A percentile compares a stretch with the other conserved stretches of the same genome.
Evolutionary conservation across 2,329 filamentous ascomycete species (phyloP).

Genomic region (Simplicillium aogashimaense): DNA sequence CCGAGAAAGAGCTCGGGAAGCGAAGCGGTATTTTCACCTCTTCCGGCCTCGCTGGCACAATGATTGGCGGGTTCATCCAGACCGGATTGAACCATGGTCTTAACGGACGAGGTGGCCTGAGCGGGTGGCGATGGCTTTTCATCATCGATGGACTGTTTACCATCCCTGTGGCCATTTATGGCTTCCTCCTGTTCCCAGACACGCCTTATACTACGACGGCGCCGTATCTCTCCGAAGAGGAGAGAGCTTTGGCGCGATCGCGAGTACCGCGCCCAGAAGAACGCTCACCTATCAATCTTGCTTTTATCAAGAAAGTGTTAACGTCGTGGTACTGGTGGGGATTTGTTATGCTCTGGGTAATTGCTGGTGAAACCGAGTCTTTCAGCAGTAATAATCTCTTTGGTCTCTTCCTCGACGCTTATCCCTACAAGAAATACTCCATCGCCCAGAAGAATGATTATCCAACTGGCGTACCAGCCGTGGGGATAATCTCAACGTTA

Average conservation of each 20-base stretch:
- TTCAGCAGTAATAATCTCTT: conserved; percentile 56
- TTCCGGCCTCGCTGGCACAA: conserved; percentile 46
- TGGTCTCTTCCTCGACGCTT: conserved; percentile 37
- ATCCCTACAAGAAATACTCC: conserved; percentile 31
- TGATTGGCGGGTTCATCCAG: conserved; percentile 44
- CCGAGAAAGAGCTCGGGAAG: conserved; percentile 49
- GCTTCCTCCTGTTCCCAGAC: conserved; percentile 25
- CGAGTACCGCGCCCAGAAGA: conserved; percentile 28
- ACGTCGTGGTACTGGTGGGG: conserved; percentile 56
- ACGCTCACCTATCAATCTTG: conserved; percentile 32
- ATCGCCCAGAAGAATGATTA: conserved; percentile 45
- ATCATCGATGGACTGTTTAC: conserved; percentile 54
- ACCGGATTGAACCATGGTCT: conserved; percentile 46
- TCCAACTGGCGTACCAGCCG: conserved; percentile 44
- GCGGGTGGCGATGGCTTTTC: conserved; percentile 62
- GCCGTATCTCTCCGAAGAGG: conserved; percentile 32
- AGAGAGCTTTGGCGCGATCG: conserved; percentile 29
- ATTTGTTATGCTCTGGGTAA: conserved; percentile 57
- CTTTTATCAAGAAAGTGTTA: conserved; percentile 45
- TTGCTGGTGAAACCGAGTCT: conserved; percentile 62
- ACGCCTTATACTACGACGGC: conserved; percentile 36
- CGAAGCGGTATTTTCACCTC: conserved; percentile 53
- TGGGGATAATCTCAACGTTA: conserved; percentile 49
- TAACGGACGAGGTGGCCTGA: conserved; percentile 39
- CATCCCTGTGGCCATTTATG: conserved; percentile 22